Evolutionary conservation across 441 rosid genomes (phyloP).

Genomic region (Gossypium schwendimanii): DNA sequence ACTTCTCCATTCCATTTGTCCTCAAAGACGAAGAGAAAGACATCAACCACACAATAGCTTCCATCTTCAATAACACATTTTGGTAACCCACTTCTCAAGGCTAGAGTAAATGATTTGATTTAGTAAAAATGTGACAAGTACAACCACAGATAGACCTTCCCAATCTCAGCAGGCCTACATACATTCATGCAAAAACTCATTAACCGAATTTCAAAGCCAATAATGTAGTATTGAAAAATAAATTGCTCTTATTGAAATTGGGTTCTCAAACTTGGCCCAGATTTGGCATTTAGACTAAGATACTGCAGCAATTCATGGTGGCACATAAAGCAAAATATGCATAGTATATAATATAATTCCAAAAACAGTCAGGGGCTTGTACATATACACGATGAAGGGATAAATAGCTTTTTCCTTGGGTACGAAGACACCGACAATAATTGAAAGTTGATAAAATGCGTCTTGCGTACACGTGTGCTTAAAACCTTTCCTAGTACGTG

Average conservation of each 20-base stretch:
- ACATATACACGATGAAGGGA: background rate
- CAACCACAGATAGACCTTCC: background rate
- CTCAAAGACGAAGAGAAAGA: background rate
- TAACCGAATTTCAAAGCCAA: background rate
- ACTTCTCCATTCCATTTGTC: background rate
- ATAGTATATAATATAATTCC: background rate
- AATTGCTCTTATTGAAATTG: background rate
- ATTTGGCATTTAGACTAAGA: background rate
- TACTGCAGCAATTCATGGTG: background rate
- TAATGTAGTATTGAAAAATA: background rate
- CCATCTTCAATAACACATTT: background rate
- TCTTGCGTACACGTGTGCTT: background rate
- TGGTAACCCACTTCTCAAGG: background rate
- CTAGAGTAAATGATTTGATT: background rate
- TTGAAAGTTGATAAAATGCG: background rate
- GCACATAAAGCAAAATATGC: background rate
- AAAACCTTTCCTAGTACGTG: background rate
- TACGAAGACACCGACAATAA: background rate
- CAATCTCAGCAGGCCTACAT: background rate
- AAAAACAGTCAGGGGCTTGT: background rate
- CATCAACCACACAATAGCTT: background rate
- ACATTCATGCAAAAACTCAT: background rate
- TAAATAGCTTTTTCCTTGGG: background rate
- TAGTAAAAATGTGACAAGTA: background rate
- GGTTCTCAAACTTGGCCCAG: conserved; percentile 6